These are phyloP conservation scores for Gynostemma pentaphyllum DNA, from an alignment of 306 rosid species.

Conservation along the genomic window DNA sequence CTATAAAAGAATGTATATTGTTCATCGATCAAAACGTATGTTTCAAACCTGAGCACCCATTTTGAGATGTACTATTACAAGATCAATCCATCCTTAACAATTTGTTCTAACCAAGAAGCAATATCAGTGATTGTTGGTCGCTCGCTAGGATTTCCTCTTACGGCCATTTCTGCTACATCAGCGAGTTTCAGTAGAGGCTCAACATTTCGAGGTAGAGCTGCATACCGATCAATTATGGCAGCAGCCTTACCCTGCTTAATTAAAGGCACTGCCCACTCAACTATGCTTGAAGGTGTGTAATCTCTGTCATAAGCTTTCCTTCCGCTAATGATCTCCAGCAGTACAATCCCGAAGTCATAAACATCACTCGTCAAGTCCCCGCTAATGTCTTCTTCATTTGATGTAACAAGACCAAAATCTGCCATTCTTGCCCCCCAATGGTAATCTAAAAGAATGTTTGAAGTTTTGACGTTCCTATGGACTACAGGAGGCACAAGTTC, in stretches of 20 bases:
- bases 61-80: constrained; percentile 19
- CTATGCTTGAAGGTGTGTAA: constrained; percentile 40
- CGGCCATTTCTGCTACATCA: constrained; percentile 59
- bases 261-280: constrained; percentile 80
- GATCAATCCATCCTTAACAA: constrained; percentile 65
- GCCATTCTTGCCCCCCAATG: constrained; percentile 79
- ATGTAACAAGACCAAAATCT: constrained; percentile 59
- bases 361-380: constrained; percentile 50
- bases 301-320: constrained; percentile 73
- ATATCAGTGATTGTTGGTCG: constrained; percentile 60
- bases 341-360: constrained; percentile 57
- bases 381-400: constrained; percentile 37
- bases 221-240: constrained; percentile 41
- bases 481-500: constrained; percentile 62
- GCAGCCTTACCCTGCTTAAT: constrained; percentile 75
- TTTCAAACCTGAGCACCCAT: neutral
- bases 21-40: constrained; percentile 5
- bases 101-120: constrained; percentile 74
- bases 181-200: constrained; percentile 84
- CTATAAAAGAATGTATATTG: neutral
- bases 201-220: constrained; percentile 62
- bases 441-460: constrained; percentile 72
- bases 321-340: constrained; percentile 81
- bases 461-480: constrained; percentile 61
- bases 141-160: constrained; percentile 40